Evolutionary conservation across 2,329 filamentous ascomycete genomes (phyloP).

Genomic region (Emergomyces pasteurianus): DNA sequence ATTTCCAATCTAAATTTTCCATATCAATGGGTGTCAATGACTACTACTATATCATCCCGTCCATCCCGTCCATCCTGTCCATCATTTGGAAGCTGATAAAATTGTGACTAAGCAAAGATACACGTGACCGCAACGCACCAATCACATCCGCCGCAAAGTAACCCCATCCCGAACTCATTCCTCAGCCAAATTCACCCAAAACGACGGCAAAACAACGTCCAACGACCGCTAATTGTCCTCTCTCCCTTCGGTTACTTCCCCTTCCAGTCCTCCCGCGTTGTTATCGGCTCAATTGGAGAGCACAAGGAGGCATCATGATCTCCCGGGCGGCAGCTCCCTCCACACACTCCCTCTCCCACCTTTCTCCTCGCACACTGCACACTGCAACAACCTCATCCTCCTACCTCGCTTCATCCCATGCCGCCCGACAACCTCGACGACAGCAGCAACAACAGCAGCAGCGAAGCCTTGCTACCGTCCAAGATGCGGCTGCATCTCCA

Average conservation of each 20-base stretch:
- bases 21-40: neutral
- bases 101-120: neutral
- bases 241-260: constrained; percentile 2
- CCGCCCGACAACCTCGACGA: constrained; percentile 16
- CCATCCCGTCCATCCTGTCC: too few species aligned
- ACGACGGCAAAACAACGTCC: constrained; percentile 13
- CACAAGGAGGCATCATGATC: constrained; percentile 30
- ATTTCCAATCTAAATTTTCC: neutral
- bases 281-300: constrained; percentile 23
- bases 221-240: neutral
- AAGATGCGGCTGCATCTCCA: constrained; percentile 50
- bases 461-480: constrained; percentile 70
- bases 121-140: constrained; percentile 25
- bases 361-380: constrained; percentile 30
- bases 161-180: constrained; percentile 21
- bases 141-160: constrained; percentile 26
- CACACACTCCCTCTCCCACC: constrained; percentile 28
- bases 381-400: constrained; percentile 13
- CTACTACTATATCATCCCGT: too few species aligned
- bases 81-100: too few species aligned
- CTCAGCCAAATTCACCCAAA: constrained; percentile 3
- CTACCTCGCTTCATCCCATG: constrained; percentile 14
- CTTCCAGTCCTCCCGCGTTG: constrained; percentile 14
- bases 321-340: constrained; percentile 35
- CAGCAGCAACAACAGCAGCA: constrained; percentile 19